Conservation (phyloP, 805 yeast species). For the Yamadazyma ubonensis region DNA sequence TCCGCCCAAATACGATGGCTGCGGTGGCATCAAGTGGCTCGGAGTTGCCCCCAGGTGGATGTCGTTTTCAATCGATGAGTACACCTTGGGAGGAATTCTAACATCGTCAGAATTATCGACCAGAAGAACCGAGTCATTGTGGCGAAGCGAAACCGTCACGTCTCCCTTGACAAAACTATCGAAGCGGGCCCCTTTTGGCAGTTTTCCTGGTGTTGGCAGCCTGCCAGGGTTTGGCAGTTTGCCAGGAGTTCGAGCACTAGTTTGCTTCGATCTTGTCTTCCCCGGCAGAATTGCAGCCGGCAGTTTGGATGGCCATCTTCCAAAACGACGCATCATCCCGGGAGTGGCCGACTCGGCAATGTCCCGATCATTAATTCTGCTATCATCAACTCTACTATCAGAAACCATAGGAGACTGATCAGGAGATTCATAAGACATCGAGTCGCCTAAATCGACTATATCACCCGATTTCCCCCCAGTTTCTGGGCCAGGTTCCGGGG, state of each 20-base stretch:
- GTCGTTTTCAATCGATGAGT: background rate
- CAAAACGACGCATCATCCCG: slow-evolving; percentile 9
- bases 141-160: slow-evolving; percentile 37
- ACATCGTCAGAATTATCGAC: slow-evolving; percentile 14
- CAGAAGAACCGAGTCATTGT: slow-evolving; percentile 35
- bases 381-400: slow-evolving; percentile 13
- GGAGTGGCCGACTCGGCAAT: slow-evolving; percentile 16
- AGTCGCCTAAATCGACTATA: slow-evolving; percentile 3
- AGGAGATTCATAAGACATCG: background rate
- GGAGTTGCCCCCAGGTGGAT: background rate
- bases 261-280: no score
- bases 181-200: background rate
- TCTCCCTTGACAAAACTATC: slow-evolving; percentile 14
- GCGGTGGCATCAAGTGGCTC: slow-evolving; percentile 6
- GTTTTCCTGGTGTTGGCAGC: background rate
- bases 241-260: no score
- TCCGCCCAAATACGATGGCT: slow-evolving; percentile 13
- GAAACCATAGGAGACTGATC: background rate
- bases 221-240: no score
- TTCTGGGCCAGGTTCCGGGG: slow-evolving; percentile 1
- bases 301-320: slow-evolving; percentile 3
- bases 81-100: slow-evolving; percentile 3
- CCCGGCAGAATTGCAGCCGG: slow-evolving; percentile 3
- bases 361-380: background rate
- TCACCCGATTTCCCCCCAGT: background rate